Evolutionary conservation across 805 yeast genomes (phyloP), one percentile per base, ranked within the genome.

Genomic region (Sugiyamaella valdiviana): DNA sequence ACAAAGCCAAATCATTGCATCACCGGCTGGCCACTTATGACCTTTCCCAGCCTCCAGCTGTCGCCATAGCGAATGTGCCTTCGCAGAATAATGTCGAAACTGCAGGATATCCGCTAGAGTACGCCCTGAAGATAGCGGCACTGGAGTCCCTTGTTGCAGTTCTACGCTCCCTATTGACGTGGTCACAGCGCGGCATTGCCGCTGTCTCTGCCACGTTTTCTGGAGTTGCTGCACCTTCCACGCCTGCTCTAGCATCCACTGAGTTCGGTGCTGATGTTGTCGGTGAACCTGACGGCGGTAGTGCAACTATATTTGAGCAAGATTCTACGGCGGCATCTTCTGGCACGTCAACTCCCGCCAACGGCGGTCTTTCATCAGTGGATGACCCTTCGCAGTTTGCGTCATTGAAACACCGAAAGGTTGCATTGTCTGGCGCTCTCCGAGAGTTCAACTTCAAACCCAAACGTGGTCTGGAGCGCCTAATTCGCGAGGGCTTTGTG

Each of bases 321-420:
- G 38, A 24, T 26, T 23, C 49, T 14, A 29, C 40, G 7, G 23
- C 42, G 5, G 39, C 38, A 5, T 20, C 19, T 10, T 23, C 43
- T 15, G 40, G 41, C 6, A 19, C 40, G 14, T 19, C 50, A 15
- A 20, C 46, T 6, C 20, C 50, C 3, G 23, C 23, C n/a, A 36
- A 36, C 22, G 44, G 41, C 7, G 19, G 44, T 16, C 39, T 9
- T 5, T 5, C 35, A 6, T 45, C 56, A 9, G 56, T 70, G 14
- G 95, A 85, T 60, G 87, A 83, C 57, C 90, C 95, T 1, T 75
- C 77, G 17, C 95, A 88, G 64, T 91, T 93, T 65, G 97, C 90
- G 57, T 79, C 75, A 44, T 75, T 82, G 56, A 95, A 93, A 60
- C 85, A 80, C 57, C 74, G 91, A 50, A 93, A 93, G 64, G 88